Percentiles rank a stretch among this genome's conserved stretches.
phyloP scores from a whole-genome alignment of 495 filamentous ascomycete species.

The Friedmanniomyces simplex region DNA sequence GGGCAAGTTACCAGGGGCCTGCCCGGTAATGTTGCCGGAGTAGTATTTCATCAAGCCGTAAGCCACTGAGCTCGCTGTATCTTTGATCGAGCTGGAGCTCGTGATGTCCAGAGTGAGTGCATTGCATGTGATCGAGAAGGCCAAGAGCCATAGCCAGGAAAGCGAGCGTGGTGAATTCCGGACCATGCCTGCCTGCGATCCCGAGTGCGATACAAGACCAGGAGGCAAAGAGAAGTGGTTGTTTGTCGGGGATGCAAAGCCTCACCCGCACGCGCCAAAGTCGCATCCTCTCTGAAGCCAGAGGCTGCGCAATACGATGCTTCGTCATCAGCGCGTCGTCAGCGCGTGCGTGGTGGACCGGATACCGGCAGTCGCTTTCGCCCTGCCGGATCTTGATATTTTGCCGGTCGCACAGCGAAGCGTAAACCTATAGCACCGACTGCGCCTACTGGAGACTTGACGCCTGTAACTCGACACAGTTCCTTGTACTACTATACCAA shows the following conservation, averaged over 20 bases:
- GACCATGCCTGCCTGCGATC: background rate
- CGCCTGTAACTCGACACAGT: too few species aligned
- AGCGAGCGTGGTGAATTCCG: background rate
- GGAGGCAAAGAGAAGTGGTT: too few species aligned
- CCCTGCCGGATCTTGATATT: background rate
- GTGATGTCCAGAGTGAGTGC: conserved; percentile 5
- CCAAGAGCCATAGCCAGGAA: background rate
- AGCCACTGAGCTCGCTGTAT: conserved; percentile 25
- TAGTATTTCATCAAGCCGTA: conserved; percentile 35
- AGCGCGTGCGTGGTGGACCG: background rate
- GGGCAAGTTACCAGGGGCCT: conserved; percentile 31
- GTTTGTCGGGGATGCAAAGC: too few species aligned
- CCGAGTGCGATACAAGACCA: too few species aligned
- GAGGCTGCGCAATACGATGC: too few species aligned
- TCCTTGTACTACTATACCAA: too few species aligned
- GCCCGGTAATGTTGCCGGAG: conserved; percentile 37
- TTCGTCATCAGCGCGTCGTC: background rate
- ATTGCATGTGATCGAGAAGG: background rate
- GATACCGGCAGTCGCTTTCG: background rate
- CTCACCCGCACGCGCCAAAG: too few species aligned
- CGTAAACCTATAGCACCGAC: too few species aligned
- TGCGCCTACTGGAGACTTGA: too few species aligned
- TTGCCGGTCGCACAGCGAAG: background rate
- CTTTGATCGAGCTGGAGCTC: conserved; percentile 30
- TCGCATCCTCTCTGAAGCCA: too few species aligned